Base-by-base conservation (phyloP, 306 rosid genomes). In the Leucaena leucocephala region DNA sequence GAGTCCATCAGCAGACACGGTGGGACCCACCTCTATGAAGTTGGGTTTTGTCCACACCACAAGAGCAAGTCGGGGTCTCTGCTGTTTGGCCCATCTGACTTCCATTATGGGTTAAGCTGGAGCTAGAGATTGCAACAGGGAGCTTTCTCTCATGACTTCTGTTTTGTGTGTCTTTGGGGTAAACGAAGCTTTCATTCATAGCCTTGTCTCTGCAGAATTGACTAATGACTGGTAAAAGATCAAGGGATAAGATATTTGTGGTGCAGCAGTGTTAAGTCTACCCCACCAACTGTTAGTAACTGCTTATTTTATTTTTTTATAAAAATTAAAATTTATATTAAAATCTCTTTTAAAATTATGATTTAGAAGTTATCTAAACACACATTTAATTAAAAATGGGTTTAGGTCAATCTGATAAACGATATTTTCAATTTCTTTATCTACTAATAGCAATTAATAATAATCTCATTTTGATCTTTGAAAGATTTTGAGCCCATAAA, bases 211-310 rank as follows among this genome's bases (percentile, higher is more conserved):
- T 45, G 21, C 34, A 22, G 13, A 52, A 54, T 59, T 68, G 68
- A 57, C 34, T 8, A 8, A 39, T 59, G 71, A 66, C 48, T 38
- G 4, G 52, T 7, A 74, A 42, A 42, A 76, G 72, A n/a, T 61
- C 16, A 34, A 52, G 83, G 14, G 85, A 80, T 84, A 61, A 85
- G 79, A 76, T 80, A 12, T 80, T 45, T 81, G 84, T 62, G 82
- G 89, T 80, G 68, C 66, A 71, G 72, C 66, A 38, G 16, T 49
- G 76, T 52, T 43, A 36, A 44, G 68, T 21, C 46, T 72, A 36
- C 82, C 88, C 27, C 27, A 27, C 27, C 27, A 27, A 27, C 27
- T 27, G n/a, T n/a, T n/a, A n/a, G n/a, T n/a, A n/a, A n/a, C n/a
- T n/a, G n/a, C n/a, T n/a, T n/a, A n/a, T n/a, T n/a, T n/a, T n/a